A percentile compares a stretch with the other conserved stretches of the same genome.
phyloP scores from a whole-genome alignment of 306 rosid genomes.

The Cicer bijugum region DNA sequence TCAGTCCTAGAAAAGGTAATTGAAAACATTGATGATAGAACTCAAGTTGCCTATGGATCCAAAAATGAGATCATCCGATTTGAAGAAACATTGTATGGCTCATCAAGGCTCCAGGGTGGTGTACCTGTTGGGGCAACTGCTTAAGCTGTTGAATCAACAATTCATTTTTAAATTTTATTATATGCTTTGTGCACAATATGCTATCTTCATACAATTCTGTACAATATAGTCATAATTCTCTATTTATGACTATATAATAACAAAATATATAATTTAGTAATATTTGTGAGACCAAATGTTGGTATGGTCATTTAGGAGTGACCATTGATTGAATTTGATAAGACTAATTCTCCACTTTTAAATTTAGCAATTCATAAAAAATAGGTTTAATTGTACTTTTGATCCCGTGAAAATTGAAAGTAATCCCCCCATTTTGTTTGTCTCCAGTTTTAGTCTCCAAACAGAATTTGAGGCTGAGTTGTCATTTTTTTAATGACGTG shows the following conservation, averaged over 20 bases:
- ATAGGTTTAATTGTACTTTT: too few species aligned
- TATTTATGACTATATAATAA: constrained; percentile 32
- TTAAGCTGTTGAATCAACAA: constrained; percentile 51
- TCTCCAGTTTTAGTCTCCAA: too few species aligned
- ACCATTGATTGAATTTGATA: not conserved
- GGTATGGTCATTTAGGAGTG: not conserved
- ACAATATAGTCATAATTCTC: constrained; percentile 29
- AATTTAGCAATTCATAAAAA: too few species aligned
- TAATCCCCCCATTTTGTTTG: too few species aligned
- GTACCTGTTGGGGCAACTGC: constrained; percentile 89
- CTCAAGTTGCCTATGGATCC: constrained; percentile 97
- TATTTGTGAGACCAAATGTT: too few species aligned
- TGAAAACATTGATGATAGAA: constrained; percentile 75
- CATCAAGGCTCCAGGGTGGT: constrained; percentile 91
- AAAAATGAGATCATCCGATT: constrained; percentile 87
- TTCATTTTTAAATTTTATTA: constrained; percentile 35
- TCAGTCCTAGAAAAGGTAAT: constrained; percentile 92
- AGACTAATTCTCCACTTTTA: too few species aligned
- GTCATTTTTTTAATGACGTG: too few species aligned
- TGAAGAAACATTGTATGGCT: constrained; percentile 93
- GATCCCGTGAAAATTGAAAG: too few species aligned
- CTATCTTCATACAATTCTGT: constrained; percentile 39
- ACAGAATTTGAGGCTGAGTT: too few species aligned
- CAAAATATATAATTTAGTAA: constrained; percentile 28
- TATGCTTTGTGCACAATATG: constrained; percentile 20